These are phyloP conservation scores for Clavariopsis aquatica DNA, from an alignment of 495 filamentous ascomycete species.

Conservation along the genomic window DNA sequence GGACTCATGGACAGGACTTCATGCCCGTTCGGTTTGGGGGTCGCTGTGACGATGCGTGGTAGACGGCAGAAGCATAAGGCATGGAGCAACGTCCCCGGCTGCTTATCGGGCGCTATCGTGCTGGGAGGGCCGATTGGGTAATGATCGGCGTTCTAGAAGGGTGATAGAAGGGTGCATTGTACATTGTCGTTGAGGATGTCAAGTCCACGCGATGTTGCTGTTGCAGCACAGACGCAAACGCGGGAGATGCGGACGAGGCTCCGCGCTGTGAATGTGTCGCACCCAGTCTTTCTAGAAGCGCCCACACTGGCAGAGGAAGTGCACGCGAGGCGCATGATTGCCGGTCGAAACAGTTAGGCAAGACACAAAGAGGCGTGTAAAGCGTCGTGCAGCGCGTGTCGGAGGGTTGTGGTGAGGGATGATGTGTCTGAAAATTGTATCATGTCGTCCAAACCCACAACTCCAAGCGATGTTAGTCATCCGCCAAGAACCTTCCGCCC, in stretches of 20 bases:
- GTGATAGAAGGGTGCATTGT: not conserved
- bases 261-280: not conserved
- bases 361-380: not conserved
- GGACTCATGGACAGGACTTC: not conserved
- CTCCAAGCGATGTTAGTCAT: not conserved
- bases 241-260: constrained; percentile 12
- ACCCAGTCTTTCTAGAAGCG: not conserved
- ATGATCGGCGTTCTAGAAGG: not conserved
- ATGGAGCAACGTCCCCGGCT: not conserved
- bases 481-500: not conserved
- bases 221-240: constrained; percentile 4
- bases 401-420: constrained; percentile 16
- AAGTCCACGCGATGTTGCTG: not conserved
- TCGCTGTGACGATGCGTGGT: not conserved
- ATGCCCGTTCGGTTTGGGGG: not conserved
- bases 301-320: not conserved
- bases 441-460: not conserved
- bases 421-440: constrained; percentile 21
- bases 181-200: not conserved
- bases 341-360: constrained; percentile 15
- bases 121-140: not conserved
- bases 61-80: not conserved
- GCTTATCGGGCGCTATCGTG: not conserved
- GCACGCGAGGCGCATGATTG: constrained; percentile 16
- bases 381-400: not conserved